Evolutionary conservation across 768 basidiomycete genomes (phyloP).

Genomic region (Pholiota molesta): DNA sequence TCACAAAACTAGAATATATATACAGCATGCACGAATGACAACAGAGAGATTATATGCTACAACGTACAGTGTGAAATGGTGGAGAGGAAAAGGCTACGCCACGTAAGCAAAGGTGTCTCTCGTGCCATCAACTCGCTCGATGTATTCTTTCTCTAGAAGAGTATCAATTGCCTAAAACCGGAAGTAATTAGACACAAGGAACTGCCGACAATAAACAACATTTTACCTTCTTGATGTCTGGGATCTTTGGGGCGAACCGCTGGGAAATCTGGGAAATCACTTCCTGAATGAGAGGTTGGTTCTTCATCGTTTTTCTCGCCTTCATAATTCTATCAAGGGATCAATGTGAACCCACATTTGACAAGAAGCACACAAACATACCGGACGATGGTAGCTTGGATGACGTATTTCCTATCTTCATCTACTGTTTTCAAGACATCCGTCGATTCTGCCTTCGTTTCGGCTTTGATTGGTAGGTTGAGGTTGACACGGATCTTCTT

Average conservation of each 20-base stretch:
- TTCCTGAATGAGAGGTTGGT: constrained; percentile 87
- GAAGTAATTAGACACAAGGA: background rate
- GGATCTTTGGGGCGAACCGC: constrained; percentile 90
- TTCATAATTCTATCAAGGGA: constrained; percentile 80
- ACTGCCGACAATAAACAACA: background rate
- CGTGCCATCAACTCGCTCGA: constrained; percentile 89
- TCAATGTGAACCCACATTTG: constrained; percentile 4
- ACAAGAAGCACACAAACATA: constrained; percentile 28
- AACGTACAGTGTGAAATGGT: constrained; percentile 11
- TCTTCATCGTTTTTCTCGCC: constrained; percentile 94
- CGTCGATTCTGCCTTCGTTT: constrained; percentile 87
- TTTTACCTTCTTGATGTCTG: constrained; percentile 93
- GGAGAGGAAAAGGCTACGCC: constrained; percentile 45
- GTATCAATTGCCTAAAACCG: constrained; percentile 81
- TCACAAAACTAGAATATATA: constrained; percentile 22
- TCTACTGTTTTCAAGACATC: constrained; percentile 97
- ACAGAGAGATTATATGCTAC: constrained; percentile 15
- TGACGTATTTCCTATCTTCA: constrained; percentile 96
- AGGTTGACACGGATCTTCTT: constrained; percentile 94
- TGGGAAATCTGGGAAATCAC: constrained; percentile 88
- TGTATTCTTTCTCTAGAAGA: constrained; percentile 95
- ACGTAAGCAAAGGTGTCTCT: constrained; percentile 88
- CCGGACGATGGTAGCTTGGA: constrained; percentile 94
- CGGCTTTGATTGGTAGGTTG: constrained; percentile 92
- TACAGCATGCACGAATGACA: constrained; percentile 19